Conservation (phyloP, 1,284 basidiomycete genomes). For the Sporisorium iseilematis-ciliati region DNA sequence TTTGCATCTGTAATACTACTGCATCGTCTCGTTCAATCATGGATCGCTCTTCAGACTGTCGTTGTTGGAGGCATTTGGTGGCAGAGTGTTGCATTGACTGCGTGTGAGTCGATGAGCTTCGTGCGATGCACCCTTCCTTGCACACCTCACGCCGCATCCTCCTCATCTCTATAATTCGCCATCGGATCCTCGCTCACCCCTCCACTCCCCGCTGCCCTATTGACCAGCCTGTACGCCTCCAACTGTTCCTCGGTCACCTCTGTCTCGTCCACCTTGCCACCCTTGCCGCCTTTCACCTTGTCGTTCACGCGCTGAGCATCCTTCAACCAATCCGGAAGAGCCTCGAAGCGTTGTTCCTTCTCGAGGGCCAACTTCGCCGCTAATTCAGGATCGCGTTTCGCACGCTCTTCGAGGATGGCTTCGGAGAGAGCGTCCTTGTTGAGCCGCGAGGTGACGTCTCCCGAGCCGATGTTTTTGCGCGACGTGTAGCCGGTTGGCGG, state of each 20-base stretch:
- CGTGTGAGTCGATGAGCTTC: neutral
- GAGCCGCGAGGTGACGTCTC: slow-evolving; percentile 28
- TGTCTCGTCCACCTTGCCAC: slow-evolving; percentile 70
- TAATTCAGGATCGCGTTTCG: slow-evolving; percentile 25
- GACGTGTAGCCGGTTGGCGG: slow-evolving; percentile 8
- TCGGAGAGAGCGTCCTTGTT: slow-evolving; percentile 31
- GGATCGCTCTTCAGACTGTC: neutral
- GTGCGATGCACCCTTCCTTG: too few species aligned
- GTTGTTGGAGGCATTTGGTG: neutral
- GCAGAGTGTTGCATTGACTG: neutral
- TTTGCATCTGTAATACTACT: slow-evolving; percentile 6
- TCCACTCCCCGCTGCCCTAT: slow-evolving; percentile 70
- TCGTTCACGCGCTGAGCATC: slow-evolving; percentile 49
- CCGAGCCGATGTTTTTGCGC: slow-evolving; percentile 9
- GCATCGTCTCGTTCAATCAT: neutral
- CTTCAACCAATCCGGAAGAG: slow-evolving; percentile 57
- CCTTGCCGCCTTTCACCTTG: slow-evolving; percentile 49
- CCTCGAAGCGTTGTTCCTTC: slow-evolving; percentile 5
- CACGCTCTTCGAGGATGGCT: slow-evolving; percentile 44
- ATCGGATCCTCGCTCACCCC: slow-evolving; percentile 83
- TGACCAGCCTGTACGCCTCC: slow-evolving; percentile 83
- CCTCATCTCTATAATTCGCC: slow-evolving; percentile 82
- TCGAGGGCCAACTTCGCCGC: slow-evolving; percentile 18
- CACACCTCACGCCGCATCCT: slow-evolving; percentile 25
- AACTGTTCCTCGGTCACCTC: slow-evolving; percentile 93